Percentiles rank a stretch among this genome's conserved stretches.
These are phyloP conservation scores for Zygotorulaspora mrakii DNA, from an alignment of 1,139 yeast species.

Conservation along the genomic window DNA sequence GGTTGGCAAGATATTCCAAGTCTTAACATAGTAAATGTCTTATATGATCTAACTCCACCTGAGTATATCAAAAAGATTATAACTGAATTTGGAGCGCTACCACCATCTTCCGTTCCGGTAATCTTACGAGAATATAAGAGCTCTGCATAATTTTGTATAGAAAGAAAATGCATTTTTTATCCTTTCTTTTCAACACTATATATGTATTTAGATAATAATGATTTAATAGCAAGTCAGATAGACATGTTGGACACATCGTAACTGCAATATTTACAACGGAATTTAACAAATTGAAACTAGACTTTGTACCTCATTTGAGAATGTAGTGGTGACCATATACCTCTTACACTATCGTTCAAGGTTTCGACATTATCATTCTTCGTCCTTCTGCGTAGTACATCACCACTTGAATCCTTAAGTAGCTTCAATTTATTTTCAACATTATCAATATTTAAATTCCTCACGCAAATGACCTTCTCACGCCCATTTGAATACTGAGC, in stretches of 20 bases:
- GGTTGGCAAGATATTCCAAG: conserved; percentile 63
- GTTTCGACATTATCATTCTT: conserved; percentile 76
- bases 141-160: conserved; percentile 25
- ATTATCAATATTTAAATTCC: conserved; percentile 52
- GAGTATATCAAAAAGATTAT: conserved; percentile 90
- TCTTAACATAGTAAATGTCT: conserved; percentile 73
- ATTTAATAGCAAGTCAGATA: no score
- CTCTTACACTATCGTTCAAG: conserved; percentile 81
- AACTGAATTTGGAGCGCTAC: conserved; percentile 93
- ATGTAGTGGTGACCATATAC: conserved; percentile 97
- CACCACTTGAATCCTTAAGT: conserved; percentile 58
- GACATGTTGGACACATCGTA: neutral
- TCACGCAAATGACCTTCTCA: conserved; percentile 57
- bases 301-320: conserved; percentile 66
- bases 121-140: conserved; percentile 84
- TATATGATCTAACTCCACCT: conserved; percentile 95
- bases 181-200: neutral
- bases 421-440: conserved; percentile 53
- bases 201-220: neutral
- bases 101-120: conserved; percentile 96
- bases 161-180: no score
- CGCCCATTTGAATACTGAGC: conserved; percentile 57
- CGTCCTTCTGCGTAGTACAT: conserved; percentile 52
- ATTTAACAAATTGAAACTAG: neutral
- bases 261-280: conserved; percentile 6